A percentile compares a stretch with the other conserved stretches of the same genome.
phyloP scores from a whole-genome alignment of 768 basidiomycete genomes.

The Russula griseocarnosa region DNA sequence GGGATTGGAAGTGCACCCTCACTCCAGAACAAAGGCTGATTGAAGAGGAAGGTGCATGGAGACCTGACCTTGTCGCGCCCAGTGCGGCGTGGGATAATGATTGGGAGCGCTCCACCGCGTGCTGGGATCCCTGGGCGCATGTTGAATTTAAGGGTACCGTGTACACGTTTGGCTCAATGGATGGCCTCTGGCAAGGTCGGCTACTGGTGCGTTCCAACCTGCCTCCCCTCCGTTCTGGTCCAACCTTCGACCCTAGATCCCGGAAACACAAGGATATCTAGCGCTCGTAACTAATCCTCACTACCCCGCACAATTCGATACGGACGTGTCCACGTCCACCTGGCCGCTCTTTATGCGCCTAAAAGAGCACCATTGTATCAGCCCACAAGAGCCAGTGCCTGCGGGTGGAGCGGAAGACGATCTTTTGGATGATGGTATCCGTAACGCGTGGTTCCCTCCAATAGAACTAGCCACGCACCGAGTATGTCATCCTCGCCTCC shows the following conservation, averaged over 20 bases:
- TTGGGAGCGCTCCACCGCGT: slow-evolving; percentile 52
- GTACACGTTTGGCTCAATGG: slow-evolving; percentile 50
- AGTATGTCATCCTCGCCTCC: slow-evolving; percentile 30
- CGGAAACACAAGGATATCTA: slow-evolving; percentile 34
- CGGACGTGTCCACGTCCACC: slow-evolving; percentile 38
- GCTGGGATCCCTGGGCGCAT: slow-evolving; percentile 39
- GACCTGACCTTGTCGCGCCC: slow-evolving; percentile 31
- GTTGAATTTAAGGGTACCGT: slow-evolving; percentile 35
- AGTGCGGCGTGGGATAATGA: slow-evolving; percentile 53
- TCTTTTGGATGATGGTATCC: slow-evolving; percentile 38
- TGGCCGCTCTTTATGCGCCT: slow-evolving; percentile 58
- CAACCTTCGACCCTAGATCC: slow-evolving; percentile 33
- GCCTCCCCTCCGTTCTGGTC: slow-evolving; percentile 1
- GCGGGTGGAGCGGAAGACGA: slow-evolving; percentile 29
- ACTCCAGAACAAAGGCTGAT: slow-evolving; percentile 30
- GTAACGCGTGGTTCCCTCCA: slow-evolving; percentile 41
- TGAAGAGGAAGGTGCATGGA: slow-evolving; percentile 32
- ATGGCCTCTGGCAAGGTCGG: slow-evolving; percentile 60
- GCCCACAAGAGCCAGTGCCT: slow-evolving; percentile 38
- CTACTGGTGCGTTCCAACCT: slow-evolving; percentile 47
- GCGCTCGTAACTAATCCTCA: slow-evolving; percentile 31
- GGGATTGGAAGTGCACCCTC: slow-evolving; percentile 32
- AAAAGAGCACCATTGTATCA: slow-evolving; percentile 49
- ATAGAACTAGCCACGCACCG: slow-evolving; percentile 25
- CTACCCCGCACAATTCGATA: slow-evolving; percentile 33